A percentile compares a stretch with the other conserved stretches of the same genome.
Evolutionary conservation across 1,139 yeast species (phyloP).

Genomic region (Pichia sp.): DNA sequence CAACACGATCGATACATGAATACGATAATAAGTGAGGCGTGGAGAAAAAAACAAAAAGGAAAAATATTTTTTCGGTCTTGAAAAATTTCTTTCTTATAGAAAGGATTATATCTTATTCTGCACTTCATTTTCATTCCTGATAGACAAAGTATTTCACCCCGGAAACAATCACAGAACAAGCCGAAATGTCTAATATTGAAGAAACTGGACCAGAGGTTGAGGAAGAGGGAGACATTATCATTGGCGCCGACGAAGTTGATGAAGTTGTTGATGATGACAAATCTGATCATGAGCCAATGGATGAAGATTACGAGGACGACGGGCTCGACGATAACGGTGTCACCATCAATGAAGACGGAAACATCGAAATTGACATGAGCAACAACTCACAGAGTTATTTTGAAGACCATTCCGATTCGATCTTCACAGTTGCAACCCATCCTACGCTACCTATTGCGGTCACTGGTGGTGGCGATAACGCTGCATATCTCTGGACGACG

Average conservation of each 20-base stretch:
- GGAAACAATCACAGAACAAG: neutral
- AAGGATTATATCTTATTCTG: too few relatives aligned
- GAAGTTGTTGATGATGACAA: slow-evolving; percentile 47
- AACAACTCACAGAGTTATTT: slow-evolving; percentile 88
- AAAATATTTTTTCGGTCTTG: neutral
- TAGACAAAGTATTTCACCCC: too few relatives aligned
- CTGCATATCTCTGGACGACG: slow-evolving; percentile 88
- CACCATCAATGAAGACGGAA: slow-evolving; percentile 34
- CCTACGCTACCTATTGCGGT: slow-evolving; percentile 61
- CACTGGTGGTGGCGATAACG: slow-evolving; percentile 89
- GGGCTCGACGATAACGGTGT: slow-evolving; percentile 33
- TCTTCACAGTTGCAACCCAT: slow-evolving; percentile 72
- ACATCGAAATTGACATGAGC: slow-evolving; percentile 65
- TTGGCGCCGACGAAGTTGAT: slow-evolving; percentile 54
- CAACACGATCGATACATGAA: neutral
- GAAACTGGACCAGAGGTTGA: slow-evolving; percentile 12
- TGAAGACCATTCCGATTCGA: slow-evolving; percentile 81
- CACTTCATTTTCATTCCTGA: too few relatives aligned
- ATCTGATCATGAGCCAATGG: slow-evolving; percentile 31
- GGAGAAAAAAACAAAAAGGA: neutral
- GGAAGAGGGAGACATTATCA: slow-evolving; percentile 47
- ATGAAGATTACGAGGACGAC: slow-evolving; percentile 36
- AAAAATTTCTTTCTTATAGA: slow-evolving; percentile 1
- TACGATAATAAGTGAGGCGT: neutral
- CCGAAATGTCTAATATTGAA: slow-evolving; percentile 1